phyloP scores from a whole-genome alignment of 2,329 filamentous ascomycete genomes.

The Verticillium zaregamsianum region DNA sequence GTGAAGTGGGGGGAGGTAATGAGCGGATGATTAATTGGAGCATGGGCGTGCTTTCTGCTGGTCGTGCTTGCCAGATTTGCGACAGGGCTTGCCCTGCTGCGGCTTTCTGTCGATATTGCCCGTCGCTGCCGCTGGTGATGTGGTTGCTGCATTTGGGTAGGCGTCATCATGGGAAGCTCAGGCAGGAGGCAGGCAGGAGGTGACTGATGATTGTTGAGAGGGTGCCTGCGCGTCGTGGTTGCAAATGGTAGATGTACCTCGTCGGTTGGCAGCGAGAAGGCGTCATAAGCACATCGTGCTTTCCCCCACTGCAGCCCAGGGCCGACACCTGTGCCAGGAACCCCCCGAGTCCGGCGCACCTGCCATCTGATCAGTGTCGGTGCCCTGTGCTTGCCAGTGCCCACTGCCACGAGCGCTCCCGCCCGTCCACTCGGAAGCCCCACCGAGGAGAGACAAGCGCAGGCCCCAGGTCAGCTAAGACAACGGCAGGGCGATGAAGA shows the following conservation, averaged over 20 bases:
- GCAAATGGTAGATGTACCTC: neutral
- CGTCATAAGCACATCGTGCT: neutral
- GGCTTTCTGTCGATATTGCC: neutral
- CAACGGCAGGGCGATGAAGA: neutral
- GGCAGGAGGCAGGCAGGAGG: neutral
- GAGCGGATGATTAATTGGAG: neutral
- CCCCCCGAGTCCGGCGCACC: neutral
- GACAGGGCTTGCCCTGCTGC: neutral
- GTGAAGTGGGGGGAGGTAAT: constrained; percentile 3
- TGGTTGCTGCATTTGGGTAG: neutral
- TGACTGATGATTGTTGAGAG: neutral
- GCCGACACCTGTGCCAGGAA: neutral
- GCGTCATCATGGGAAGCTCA: neutral
- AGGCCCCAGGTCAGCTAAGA: neutral
- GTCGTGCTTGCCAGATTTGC: neutral
- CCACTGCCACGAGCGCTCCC: neutral
- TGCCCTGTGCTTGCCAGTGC: neutral
- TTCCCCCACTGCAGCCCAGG: neutral
- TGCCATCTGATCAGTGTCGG: neutral
- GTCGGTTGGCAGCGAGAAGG: neutral
- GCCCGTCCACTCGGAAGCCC: constrained; percentile 2
- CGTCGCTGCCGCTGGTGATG: neutral
- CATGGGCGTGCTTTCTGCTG: neutral
- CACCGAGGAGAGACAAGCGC: neutral
- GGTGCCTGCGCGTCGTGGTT: neutral